Evolutionary conservation across 202 grass and related monocot genomes (phyloP).

Genomic region (Panicum virgatum): DNA sequence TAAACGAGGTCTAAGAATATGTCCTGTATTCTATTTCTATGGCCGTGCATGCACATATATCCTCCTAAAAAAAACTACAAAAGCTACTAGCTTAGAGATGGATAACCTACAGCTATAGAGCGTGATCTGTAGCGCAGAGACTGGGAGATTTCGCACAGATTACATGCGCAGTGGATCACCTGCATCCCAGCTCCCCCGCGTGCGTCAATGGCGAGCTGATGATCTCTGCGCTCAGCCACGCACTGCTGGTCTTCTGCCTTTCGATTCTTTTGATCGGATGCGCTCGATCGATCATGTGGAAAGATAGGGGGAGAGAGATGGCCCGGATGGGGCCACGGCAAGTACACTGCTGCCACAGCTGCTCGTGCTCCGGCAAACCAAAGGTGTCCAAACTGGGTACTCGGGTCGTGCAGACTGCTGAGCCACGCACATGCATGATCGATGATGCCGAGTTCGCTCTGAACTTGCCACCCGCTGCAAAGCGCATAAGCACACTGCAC

Average conservation of each 20-base stretch:
- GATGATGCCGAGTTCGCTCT: no score
- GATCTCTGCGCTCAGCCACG: not conserved
- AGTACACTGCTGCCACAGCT: not conserved
- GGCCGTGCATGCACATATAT: not conserved
- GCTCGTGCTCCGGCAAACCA: not conserved
- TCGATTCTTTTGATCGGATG: not conserved
- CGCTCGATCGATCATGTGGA: not conserved
- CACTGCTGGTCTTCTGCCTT: no score
- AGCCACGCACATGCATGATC: no score
- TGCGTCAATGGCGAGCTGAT: not conserved
- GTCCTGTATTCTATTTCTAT: not conserved
- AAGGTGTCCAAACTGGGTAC: no score
- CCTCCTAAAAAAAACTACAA: not conserved
- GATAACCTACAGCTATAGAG: not conserved
- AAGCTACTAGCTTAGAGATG: not conserved
- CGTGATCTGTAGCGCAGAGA: no score
- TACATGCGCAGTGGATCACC: no score
- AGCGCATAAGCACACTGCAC: not conserved
- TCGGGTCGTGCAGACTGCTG: no score
- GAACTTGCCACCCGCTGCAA: not conserved
- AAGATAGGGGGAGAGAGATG: no score
- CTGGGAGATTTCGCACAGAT: not conserved
- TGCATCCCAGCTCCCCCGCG: not conserved
- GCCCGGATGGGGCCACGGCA: not conserved
- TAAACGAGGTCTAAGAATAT: no score